Percentiles rank a stretch among this genome's conserved stretches.
These are phyloP conservation scores for Taiozyma onychis DNA, from an alignment of 1,139 yeast species.

Conservation along the genomic window DNA sequence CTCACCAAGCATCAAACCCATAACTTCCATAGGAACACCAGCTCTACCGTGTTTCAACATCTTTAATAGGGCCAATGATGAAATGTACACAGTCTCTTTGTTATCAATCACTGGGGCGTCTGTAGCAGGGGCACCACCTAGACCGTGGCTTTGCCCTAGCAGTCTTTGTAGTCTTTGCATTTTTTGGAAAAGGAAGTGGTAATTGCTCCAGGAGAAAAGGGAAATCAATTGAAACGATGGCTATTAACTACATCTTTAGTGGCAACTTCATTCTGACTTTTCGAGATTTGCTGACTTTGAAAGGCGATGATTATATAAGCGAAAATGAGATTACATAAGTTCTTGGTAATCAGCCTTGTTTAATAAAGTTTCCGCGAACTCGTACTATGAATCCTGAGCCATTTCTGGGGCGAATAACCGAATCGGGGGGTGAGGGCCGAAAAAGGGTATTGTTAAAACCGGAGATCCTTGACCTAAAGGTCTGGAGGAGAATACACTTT, in stretches of 20 bases:
- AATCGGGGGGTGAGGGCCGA: background rate
- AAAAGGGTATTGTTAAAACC: background rate
- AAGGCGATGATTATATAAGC: background rate
- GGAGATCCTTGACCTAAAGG: background rate
- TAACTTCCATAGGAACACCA: conserved; percentile 99
- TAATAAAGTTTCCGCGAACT: background rate
- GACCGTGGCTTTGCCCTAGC: conserved; percentile 55
- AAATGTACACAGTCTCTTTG: conserved; percentile 93
- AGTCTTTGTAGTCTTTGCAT: conserved; percentile 79
- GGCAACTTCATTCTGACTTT: background rate
- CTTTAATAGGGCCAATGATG: conserved; percentile 89
- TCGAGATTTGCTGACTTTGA: background rate
- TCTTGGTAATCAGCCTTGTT: background rate
- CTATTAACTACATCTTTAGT: background rate
- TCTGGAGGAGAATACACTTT: no score
- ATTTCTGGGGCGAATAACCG: background rate
- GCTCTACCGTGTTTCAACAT: conserved; percentile 99
- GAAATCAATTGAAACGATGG: background rate
- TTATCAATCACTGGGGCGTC: conserved; percentile 89
- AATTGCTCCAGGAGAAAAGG: background rate
- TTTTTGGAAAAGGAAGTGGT: background rate
- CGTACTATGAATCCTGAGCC: background rate
- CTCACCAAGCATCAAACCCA: conserved; percentile 99
- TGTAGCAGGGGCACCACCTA: conserved; percentile 50
- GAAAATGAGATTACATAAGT: background rate